Conservation (phyloP, 2,329 filamentous ascomycete species). For the Blastomyces silverae region DNA sequence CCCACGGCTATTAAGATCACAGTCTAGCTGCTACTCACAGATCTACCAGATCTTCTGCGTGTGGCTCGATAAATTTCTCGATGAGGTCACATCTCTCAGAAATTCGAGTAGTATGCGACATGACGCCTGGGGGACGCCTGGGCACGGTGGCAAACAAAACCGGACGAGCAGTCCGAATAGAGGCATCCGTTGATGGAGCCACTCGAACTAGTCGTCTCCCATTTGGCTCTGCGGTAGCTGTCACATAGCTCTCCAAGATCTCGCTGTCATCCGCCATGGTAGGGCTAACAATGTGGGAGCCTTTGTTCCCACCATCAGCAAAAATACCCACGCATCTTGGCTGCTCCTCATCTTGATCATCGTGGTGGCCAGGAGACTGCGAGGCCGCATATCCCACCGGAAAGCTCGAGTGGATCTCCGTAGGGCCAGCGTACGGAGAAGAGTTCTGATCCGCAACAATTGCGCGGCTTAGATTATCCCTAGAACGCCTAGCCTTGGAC, state of each 20-base stretch:
- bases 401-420: background rate
- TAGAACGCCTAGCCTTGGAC: background rate
- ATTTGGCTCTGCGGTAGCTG: slow-evolving; percentile 25
- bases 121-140: slow-evolving; percentile 39
- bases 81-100: slow-evolving; percentile 43
- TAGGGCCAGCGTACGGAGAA: background rate
- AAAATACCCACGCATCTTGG: slow-evolving; percentile 20
- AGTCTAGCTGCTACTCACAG: slow-evolving; percentile 32
- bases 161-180: slow-evolving; percentile 26
- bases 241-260: slow-evolving; percentile 48
- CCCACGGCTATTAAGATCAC: background rate
- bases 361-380: background rate
- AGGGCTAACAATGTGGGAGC: slow-evolving; percentile 49
- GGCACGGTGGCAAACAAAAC: slow-evolving; percentile 46
- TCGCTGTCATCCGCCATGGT: slow-evolving; percentile 49
- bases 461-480: background rate
- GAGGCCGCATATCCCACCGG: background rate
- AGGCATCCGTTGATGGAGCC: slow-evolving; percentile 17
- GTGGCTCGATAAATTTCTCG: slow-evolving; percentile 48
- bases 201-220: slow-evolving; percentile 24
- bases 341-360: background rate
- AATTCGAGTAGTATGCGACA: slow-evolving; percentile 23
- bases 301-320: slow-evolving; percentile 30
- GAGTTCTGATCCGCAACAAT: background rate
- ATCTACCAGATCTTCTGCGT: slow-evolving; percentile 39